Evolutionary conservation across 371 early-diverging fungal species (phyloP).

Genomic region (Mortierella sp.): DNA sequence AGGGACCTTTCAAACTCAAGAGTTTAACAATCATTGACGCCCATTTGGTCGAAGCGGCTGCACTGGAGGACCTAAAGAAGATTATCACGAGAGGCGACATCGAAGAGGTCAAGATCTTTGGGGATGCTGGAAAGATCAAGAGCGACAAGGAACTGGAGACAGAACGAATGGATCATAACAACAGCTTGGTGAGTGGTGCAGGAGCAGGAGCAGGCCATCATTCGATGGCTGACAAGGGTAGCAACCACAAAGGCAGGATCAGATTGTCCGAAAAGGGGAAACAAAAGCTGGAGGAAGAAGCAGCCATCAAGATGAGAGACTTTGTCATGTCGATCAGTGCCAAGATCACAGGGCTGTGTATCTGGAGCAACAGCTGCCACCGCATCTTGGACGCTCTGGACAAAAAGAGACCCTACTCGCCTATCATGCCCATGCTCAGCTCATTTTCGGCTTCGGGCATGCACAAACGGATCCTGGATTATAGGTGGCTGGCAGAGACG

Average conservation of each 20-base stretch:
- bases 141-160: not conserved
- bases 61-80: conserved; percentile 36
- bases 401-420: not conserved
- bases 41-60: conserved; percentile 13
- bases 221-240: not conserved
- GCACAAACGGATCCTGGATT: not conserved
- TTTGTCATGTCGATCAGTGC: conserved; percentile 16
- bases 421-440: conserved; percentile 14
- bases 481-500: conserved; percentile 4
- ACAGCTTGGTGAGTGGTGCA: not conserved
- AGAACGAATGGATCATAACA: not conserved
- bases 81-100: conserved; percentile 19
- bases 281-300: not conserved
- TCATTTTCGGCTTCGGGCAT: conserved; percentile 1
- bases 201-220: not conserved
- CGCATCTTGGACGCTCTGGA: conserved; percentile 7
- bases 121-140: not conserved
- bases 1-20: conserved; percentile 29
- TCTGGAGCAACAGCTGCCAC: conserved; percentile 6
- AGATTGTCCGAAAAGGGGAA: conserved; percentile 3
- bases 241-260: not conserved
- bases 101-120: not conserved
- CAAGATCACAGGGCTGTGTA: conserved; percentile 16
- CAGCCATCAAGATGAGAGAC: conserved; percentile 5
- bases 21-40: conserved; percentile 11